Evolutionary conservation across 805 yeast genomes (phyloP).

Genomic region (Debaryomyces maramus): DNA sequence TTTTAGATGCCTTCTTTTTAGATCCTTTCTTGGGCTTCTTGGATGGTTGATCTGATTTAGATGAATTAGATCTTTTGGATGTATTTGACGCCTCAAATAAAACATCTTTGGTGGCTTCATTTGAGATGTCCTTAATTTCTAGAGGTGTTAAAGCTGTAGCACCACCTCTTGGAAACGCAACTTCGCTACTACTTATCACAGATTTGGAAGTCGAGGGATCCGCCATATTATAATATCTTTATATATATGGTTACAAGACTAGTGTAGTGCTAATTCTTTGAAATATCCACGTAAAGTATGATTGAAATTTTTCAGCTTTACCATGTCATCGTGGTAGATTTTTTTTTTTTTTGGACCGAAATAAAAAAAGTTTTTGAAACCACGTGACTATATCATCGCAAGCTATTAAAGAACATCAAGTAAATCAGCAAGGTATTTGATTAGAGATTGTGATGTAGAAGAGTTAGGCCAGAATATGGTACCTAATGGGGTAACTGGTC

Average conservation of each 20-base stretch:
- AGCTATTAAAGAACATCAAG: too few relatives aligned
- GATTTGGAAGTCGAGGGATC: slow-evolving; percentile 20
- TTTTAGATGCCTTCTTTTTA: slow-evolving; percentile 17
- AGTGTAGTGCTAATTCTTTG: neutral
- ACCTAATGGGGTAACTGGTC: too few relatives aligned
- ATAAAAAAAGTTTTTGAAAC: neutral
- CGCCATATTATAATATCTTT: slow-evolving; percentile 4
- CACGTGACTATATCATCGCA: neutral
- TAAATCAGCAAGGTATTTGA: too few relatives aligned
- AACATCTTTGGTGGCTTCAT: slow-evolving; percentile 88
- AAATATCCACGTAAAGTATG: neutral
- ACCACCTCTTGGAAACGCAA: slow-evolving; percentile 95
- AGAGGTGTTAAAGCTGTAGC: slow-evolving; percentile 80
- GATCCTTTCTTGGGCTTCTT: slow-evolving; percentile 24
- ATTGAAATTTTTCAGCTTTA: neutral
- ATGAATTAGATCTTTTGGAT: slow-evolving; percentile 27
- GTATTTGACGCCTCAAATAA: slow-evolving; percentile 58
- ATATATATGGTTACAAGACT: neutral
- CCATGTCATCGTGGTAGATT: slow-evolving; percentile 1
- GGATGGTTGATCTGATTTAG: slow-evolving; percentile 25
- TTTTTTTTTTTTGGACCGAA: too few relatives aligned
- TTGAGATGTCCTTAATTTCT: slow-evolving; percentile 89
- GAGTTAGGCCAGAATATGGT: too few relatives aligned
- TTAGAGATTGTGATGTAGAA: too few relatives aligned
- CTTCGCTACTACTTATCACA: slow-evolving; percentile 45